These are phyloP conservation scores for Debaryomyces coudertii DNA, from an alignment of 1,139 yeast species.

Conservation along the genomic window DNA sequence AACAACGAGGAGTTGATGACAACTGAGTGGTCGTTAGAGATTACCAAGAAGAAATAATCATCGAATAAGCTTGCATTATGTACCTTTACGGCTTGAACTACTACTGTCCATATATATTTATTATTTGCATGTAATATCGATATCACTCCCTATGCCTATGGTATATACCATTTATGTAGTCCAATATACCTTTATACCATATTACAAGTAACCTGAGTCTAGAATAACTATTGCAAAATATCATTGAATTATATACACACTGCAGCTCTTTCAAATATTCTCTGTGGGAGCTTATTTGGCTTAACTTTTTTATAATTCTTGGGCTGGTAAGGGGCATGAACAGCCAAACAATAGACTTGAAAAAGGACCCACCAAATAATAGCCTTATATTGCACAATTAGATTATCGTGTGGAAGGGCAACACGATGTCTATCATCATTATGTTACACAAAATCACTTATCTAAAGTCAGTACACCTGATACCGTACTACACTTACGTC, in stretches of 20 bases:
- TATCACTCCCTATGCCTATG: background rate
- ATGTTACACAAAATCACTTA: conserved; percentile 1
- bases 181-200: background rate
- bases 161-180: background rate
- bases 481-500: background rate
- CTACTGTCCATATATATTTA: background rate
- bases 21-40: conserved; percentile 41
- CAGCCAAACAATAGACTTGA: too few species aligned
- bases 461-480: conserved; percentile 2
- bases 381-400: too few species aligned
- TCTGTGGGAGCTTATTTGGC: too few species aligned
- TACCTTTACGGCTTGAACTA: background rate
- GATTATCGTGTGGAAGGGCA: too few species aligned
- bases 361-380: too few species aligned
- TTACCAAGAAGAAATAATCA: conserved; percentile 26
- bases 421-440: background rate
- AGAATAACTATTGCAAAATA: background rate
- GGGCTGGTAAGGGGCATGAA: too few species aligned
- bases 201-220: background rate
- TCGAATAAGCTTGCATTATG: background rate
- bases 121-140: background rate
- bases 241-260: background rate
- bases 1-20: conserved; percentile 33
- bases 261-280: background rate
- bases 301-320: background rate